Evolutionary conservation across 164 flowering plant genomes (phyloP).

Genomic region (Paratinospora sagittata): DNA sequence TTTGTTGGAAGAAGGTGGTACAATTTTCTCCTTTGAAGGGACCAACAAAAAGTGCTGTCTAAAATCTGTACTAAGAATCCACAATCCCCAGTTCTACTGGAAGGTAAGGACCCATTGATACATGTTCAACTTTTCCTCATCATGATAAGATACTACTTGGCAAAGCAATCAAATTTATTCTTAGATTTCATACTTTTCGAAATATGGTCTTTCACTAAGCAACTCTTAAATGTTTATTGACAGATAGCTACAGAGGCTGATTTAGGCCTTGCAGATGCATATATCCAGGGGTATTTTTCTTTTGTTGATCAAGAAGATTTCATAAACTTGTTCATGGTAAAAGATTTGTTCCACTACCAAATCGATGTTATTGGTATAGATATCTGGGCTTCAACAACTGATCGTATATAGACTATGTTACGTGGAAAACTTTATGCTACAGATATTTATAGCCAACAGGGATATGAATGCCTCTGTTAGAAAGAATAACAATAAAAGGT

Average conservation of each 20-base stretch:
- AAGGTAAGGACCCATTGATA: constrained; percentile 41
- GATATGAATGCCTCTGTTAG: constrained; percentile 43
- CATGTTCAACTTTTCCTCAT: not conserved
- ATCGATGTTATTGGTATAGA: not conserved
- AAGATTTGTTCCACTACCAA: not conserved
- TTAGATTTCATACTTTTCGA: not conserved
- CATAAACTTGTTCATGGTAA: constrained; percentile 67
- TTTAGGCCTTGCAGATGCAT: constrained; percentile 97
- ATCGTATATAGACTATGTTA: not conserved
- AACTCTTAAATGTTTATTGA: constrained; percentile 4
- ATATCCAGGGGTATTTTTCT: constrained; percentile 25
- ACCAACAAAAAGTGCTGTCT: constrained; percentile 31
- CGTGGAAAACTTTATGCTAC: constrained; percentile 18
- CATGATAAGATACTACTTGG: not conserved
- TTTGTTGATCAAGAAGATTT: constrained; percentile 59
- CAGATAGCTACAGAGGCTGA: constrained; percentile 85
- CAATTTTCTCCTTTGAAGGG: constrained; percentile 70
- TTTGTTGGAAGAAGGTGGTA: constrained; percentile 92
- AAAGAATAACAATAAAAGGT: constrained; percentile 47
- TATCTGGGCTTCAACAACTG: not conserved
- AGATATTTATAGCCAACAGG: constrained; percentile 80
- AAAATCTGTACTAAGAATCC: constrained; percentile 48
- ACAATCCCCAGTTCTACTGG: constrained; percentile 45
- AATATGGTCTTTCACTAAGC: not conserved
- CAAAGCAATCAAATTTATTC: not conserved